Conservation (phyloP, 768 basidiomycete genomes). For the Pleurotus salmoneostramineus region DNA sequence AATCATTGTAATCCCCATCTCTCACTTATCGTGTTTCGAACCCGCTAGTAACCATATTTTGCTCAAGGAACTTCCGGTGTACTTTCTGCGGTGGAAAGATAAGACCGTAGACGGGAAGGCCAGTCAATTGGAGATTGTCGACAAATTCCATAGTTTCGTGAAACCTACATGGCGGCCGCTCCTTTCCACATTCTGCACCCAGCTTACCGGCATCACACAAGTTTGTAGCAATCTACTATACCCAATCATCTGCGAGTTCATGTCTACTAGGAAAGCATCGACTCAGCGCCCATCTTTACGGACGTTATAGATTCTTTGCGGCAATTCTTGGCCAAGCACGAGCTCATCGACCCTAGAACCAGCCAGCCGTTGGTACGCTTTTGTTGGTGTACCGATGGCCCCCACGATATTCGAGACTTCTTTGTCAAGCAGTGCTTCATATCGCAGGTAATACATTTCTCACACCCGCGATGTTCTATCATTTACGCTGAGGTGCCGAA, state of each 20-base stretch:
- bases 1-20: constrained; percentile 71
- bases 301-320: constrained; percentile 61
- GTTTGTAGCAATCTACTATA: constrained; percentile 36
- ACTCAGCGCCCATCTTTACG: constrained; percentile 72
- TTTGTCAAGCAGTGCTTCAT: constrained; percentile 89
- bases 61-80: constrained; percentile 87
- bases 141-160: constrained; percentile 87
- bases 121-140: constrained; percentile 60
- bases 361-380: constrained; percentile 58
- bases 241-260: neutral
- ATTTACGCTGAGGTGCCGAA: neutral
- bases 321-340: constrained; percentile 66
- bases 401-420: constrained; percentile 81
- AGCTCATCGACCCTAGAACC: constrained; percentile 58
- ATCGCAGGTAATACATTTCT: constrained; percentile 50
- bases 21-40: neutral
- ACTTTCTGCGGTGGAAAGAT: constrained; percentile 80
- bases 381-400: constrained; percentile 84
- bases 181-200: constrained; percentile 80
- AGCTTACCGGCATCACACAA: constrained; percentile 90
- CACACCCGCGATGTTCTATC: neutral
- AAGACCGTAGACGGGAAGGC: constrained; percentile 46
- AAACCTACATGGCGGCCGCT: constrained; percentile 81
- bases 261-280: constrained; percentile 65
- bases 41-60: neutral